Percentiles rank a stretch among this genome's conserved stretches.
Conservation (phyloP, 129 eudicot genomes). For the Flaveria brownii region DNA sequence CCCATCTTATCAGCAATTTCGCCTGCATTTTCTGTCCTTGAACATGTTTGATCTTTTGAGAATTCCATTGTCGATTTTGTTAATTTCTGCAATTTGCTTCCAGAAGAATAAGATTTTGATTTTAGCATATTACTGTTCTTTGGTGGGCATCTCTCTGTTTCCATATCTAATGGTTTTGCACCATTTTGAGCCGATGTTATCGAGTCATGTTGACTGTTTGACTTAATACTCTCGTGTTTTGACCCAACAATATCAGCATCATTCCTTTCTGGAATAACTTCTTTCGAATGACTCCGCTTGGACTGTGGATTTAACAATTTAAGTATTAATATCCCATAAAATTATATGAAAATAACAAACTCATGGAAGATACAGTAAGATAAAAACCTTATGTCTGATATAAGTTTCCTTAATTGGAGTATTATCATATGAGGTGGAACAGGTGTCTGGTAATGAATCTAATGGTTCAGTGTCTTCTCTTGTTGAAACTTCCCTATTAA, state of each 20-base stretch:
- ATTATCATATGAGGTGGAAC: constrained; percentile 41
- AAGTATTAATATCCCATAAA: constrained; percentile 1
- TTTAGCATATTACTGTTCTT: constrained; percentile 47
- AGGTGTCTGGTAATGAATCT: constrained; percentile 38
- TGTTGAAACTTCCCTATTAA: constrained; percentile 34
- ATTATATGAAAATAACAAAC: constrained; percentile 11
- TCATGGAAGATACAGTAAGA: background rate
- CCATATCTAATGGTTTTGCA: constrained; percentile 34
- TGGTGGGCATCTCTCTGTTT: constrained; percentile 40
- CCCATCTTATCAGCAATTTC: constrained; percentile 51
- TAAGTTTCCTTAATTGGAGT: constrained; percentile 36
- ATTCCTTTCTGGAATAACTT: constrained; percentile 35
- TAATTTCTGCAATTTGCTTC: constrained; percentile 45
- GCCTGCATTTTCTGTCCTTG: constrained; percentile 39
- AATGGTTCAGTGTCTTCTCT: constrained; percentile 38
- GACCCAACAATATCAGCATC: constrained; percentile 26
- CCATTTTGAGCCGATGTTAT: constrained; percentile 29
- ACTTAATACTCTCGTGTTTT: constrained; percentile 8
- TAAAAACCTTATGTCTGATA: constrained; percentile 51
- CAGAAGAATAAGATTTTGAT: constrained; percentile 43
- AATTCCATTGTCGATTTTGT: constrained; percentile 43
- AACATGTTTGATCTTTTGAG: constrained; percentile 47
- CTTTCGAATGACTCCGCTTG: constrained; percentile 39
- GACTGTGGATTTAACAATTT: constrained; percentile 24
- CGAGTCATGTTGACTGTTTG: constrained; percentile 33